Evolutionary conservation across 2,329 filamentous ascomycete species (phyloP).

Genomic region (Lasiodiplodia hormozganensis): DNA sequence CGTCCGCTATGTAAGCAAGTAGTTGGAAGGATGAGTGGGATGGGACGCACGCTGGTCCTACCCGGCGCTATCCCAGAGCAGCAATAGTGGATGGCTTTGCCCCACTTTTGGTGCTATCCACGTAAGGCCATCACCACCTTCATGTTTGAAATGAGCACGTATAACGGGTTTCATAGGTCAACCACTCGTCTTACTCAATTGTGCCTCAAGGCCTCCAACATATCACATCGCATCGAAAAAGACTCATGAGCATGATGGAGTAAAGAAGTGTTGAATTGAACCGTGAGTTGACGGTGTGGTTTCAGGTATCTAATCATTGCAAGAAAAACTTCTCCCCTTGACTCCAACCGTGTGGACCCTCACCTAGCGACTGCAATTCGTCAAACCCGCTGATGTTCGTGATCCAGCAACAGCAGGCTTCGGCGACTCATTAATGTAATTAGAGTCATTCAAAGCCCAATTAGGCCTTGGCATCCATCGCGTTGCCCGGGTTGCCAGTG

Average conservation of each 20-base stretch:
- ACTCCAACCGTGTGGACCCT: no score
- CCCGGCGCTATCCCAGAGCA: not conserved
- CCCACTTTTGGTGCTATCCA: not conserved
- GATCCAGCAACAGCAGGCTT: not conserved
- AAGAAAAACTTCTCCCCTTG: no score
- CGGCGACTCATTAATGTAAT: not conserved
- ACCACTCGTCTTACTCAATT: accelerated
- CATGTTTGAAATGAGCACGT: not conserved
- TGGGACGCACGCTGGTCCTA: not conserved
- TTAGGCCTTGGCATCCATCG: not conserved
- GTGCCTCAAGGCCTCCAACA: no score
- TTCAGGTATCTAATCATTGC: no score
- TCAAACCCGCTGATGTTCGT: not conserved
- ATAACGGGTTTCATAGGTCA: not conserved
- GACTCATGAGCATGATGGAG: no score
- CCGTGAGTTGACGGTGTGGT: no score
- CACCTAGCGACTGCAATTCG: not conserved
- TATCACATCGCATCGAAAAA: no score
- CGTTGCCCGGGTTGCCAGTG: constrained; percentile 4
- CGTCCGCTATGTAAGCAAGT: not conserved
- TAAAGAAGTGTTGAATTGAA: no score
- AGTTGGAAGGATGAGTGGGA: not conserved
- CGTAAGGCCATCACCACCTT: not conserved
- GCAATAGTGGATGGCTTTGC: not conserved
- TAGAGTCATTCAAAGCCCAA: no score